Evolutionary conservation across 2,329 filamentous ascomycete genomes (phyloP).

Genomic region (Sclerotinia spermophila): DNA sequence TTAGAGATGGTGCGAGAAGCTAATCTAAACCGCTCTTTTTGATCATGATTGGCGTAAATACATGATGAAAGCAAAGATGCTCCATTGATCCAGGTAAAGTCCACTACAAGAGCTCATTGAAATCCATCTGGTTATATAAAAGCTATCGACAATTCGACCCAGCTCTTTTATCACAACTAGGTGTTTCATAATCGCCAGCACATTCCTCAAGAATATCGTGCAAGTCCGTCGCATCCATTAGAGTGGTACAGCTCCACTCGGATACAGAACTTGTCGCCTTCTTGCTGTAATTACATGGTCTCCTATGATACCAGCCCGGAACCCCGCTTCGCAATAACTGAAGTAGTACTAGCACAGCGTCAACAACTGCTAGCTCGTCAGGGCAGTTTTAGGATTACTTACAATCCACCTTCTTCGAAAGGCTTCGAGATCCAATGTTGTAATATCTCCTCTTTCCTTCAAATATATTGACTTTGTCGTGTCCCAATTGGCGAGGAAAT

Average conservation of each 20-base stretch:
- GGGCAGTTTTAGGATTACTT: slow-evolving; percentile 28
- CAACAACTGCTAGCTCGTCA: background rate
- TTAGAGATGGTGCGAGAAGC: too few relatives aligned
- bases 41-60: too few relatives aligned
- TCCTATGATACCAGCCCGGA: slow-evolving; percentile 60
- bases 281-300: slow-evolving; percentile 40
- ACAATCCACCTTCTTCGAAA: slow-evolving; percentile 68
- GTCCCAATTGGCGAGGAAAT: slow-evolving; percentile 59
- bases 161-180: background rate
- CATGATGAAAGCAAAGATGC: too few relatives aligned
- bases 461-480: slow-evolving; percentile 48
- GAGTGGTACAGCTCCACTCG: background rate
- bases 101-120: background rate
- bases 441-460: slow-evolving; percentile 53
- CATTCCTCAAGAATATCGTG: background rate
- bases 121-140: too few relatives aligned
- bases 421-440: slow-evolving; percentile 41
- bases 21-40: too few relatives aligned
- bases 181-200: background rate
- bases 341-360: slow-evolving; percentile 21
- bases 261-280: slow-evolving; percentile 12
- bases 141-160: background rate
- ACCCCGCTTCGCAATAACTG: slow-evolving; percentile 20
- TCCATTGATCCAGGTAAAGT: background rate
- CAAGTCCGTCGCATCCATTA: background rate